Evolutionary conservation across 257 asterid genomes (phyloP), one percentile per base, ranked within the genome.

Genomic region (Nicotiana tomentosiformis): DNA sequence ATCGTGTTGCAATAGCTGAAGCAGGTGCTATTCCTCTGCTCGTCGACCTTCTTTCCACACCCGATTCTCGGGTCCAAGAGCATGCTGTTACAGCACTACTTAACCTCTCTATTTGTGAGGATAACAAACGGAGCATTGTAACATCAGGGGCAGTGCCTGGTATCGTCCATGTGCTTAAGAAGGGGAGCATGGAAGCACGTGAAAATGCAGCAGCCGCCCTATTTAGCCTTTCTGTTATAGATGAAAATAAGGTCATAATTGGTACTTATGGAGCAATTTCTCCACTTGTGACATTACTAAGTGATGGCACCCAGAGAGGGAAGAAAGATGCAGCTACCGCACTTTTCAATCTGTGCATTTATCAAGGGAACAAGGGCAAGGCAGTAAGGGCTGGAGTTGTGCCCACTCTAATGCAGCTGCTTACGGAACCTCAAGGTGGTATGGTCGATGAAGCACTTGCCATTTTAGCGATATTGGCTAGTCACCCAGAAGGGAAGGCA

Each of bases 191-290:
- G 97, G 99, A 93, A 85, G 98, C 98, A 0, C 82, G 98, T 77
- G 99, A 95, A 88, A 96, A 96, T 67, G 98, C 99, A 2, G 98
- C 99, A 0, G 99, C 99, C 15, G 91, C 98, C 14, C 89, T 96
- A 8, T 96, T 96, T 81, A 94, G 98, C 89, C 95, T 96, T 77
- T 96, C 99, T 2, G 98, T 96, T 14, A 89, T 95, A 10, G 99
- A 94, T 56, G 97, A 94, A 57, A 93, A 94, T 84, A 94, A 96
- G 90, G 92, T 93, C 1, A 92, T 91, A 2, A 93, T 96, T 5
- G 99, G 98, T 12, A 88, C 91, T 26, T 90, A 90, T 0, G 98
- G 98, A 17, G 99, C 98, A 16, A 93, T 96, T 76, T 95, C 97
- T 10, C 98, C 99, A 0, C 88, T 96, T 1, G 98, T 92, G 74